Base-by-base conservation (phyloP, 768 basidiomycete species). In the Boletales sp. region DNA sequence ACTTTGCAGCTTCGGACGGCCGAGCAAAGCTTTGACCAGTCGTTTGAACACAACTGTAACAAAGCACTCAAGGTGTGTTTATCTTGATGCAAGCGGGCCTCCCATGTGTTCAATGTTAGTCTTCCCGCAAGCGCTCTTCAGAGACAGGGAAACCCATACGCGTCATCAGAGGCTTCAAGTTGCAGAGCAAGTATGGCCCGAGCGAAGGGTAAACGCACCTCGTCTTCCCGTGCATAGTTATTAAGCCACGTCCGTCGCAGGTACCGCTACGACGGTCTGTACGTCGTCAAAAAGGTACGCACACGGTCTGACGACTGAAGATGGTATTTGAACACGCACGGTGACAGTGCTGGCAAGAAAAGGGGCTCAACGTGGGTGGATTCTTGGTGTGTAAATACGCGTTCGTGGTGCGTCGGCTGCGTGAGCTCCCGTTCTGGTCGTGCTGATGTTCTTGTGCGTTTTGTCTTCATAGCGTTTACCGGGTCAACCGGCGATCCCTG, bases 181-280 rank as follows among this genome's bases (percentile, higher is more conserved):
- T 84, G 28, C 66, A 69, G 28, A 89, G 89, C 0, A 72, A 72
- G 18, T 95, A 83, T 56, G 91, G 88, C 8, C 93, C 93, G 6
- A 74, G 68, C 21, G 84, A 88, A 74, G 92, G 92, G 84, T 87
- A 56, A 45, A 68, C 52, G 14, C 14, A 9, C 44, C 12, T 53
- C 2, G 10, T 9, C 15, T 11, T 38, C 25, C 12, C n/a, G 40
- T 10, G 33, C 19, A 35, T 33, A 18, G 33, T 47, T 21, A 21
- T 32, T 42, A 0, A 53, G 28, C 25, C 25, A 12, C 10, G 12
- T 25, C 21, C 3, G 21, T 19, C 49, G 8, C 46, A 88, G 89
- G 21, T 96, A 94, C 63, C 83, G 92, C 9, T 96, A 96, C 61
- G 93, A 95, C 58, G 94, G 94, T 2, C 73, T 96, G 11, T 96